Base-by-base conservation (phyloP, 352 stramenopile genomes). In the Phytophthora pinifolia region DNA sequence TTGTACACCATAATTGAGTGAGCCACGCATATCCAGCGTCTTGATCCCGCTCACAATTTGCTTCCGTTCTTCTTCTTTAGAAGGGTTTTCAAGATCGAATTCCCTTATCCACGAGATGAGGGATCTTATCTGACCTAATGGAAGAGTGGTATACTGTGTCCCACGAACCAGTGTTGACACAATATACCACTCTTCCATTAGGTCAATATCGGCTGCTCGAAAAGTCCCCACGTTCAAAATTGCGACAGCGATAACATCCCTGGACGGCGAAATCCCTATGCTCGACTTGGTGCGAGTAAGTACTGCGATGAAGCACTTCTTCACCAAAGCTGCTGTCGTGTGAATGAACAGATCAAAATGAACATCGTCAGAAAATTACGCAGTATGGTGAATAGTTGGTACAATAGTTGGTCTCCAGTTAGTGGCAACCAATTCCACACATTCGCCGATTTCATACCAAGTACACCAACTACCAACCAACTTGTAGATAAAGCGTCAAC, bases 1-100 rank as follows among this genome's bases (percentile, higher is more conserved):
- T 18, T 38, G 43, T 6, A n/a, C 43, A 17, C 43, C 29, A n/a
- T n/a, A 38, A 29, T 49, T 49, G n/a, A 49, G 27, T 4, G 43
- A 29, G 3, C 8, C 9, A 27, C 43, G 43, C 29, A 49, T 49
- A 38, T 49, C 31, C 29, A 49, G 15, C 9, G 4, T 4, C 15
- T 10, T 9, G 29, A 49, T 33, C 15, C 0, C 6, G 10, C 18
- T 22, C 7, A 46, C 1, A 30, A 38, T 31, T 9, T 47, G 29
- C 9, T 9, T 15, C 1, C 43, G 29, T 20, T 49, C 15, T 17
- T 49, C 30, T 20, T 38, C n/a, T 6, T 49, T n/a, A n/a, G n/a
- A n/a, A n/a, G n/a, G 30, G 9, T 38, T 18, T 2, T 39, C 43
- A 18, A 49, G 15, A 6, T 15, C 9, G 7, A 49, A n/a, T 14